Evolutionary conservation across 2,329 filamentous ascomycete species (phyloP).

Genomic region (Hymenoscyphus repandus): DNA sequence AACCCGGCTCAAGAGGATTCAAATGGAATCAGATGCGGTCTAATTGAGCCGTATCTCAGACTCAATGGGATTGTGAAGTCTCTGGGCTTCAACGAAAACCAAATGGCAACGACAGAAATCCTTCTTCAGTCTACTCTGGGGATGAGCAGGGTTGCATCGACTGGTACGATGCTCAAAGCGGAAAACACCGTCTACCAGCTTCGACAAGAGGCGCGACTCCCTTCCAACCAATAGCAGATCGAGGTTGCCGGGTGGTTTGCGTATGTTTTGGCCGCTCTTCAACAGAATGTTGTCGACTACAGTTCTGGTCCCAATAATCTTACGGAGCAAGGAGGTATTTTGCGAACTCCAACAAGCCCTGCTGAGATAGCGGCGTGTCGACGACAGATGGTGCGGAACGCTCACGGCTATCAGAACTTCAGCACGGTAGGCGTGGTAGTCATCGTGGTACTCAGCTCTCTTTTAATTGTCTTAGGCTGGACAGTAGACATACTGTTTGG

Average conservation of each 20-base stretch:
- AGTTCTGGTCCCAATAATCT: slow-evolving; percentile 19
- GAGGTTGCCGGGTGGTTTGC: slow-evolving; percentile 31
- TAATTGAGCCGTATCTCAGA: no score
- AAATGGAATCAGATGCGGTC: no score
- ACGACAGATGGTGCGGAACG: slow-evolving; percentile 14
- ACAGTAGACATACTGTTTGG: slow-evolving; percentile 6
- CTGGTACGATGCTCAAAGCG: slow-evolving; percentile 1
- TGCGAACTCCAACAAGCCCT: background rate
- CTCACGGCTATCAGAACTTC: slow-evolving; percentile 14
- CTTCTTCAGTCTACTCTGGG: no score
- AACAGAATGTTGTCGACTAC: slow-evolving; percentile 23
- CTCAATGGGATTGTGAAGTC: no score
- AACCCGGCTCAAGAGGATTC: slow-evolving; percentile 20
- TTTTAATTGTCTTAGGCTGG: slow-evolving; percentile 7
- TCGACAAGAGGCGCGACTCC: slow-evolving; percentile 20
- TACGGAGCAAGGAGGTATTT: background rate
- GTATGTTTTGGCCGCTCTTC: slow-evolving; percentile 28
- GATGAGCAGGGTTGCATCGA: no score
- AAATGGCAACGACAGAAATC: no score
- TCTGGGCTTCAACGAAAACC: no score
- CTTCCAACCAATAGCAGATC: slow-evolving; percentile 33
- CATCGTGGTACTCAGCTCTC: slow-evolving; percentile 4
- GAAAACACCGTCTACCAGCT: slow-evolving; percentile 9
- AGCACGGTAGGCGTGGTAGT: slow-evolving; percentile 10
- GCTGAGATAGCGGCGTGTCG: slow-evolving; percentile 4